Conservation (phyloP, 768 basidiomycete species). For the Infundibulicybe gibba region DNA sequence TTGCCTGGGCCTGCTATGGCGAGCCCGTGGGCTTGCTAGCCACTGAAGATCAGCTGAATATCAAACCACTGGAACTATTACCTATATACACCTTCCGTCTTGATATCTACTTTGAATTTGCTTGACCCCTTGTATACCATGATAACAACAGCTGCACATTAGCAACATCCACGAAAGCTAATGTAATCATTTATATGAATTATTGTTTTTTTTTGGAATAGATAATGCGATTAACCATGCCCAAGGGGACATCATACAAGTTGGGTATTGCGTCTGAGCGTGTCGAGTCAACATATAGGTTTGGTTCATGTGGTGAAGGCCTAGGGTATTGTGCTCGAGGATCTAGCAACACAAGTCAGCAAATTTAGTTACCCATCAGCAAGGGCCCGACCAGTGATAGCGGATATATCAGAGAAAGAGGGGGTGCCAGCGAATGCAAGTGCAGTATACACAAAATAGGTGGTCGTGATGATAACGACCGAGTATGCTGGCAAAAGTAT, state of each 20-base stretch:
- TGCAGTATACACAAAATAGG: constrained; percentile 75
- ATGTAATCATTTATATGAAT: too few species aligned
- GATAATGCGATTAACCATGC: constrained; percentile 72
- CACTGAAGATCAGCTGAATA: not conserved
- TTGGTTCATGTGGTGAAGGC: constrained; percentile 13
- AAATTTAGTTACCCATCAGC: too few species aligned
- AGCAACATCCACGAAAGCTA: too few species aligned
- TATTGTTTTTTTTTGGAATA: constrained; percentile 26
- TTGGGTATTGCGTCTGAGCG: constrained; percentile 50
- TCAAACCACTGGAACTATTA: not conserved
- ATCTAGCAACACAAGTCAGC: constrained; percentile 37
- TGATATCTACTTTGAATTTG: constrained; percentile 2
- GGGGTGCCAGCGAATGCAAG: constrained; percentile 74
- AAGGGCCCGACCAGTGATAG: constrained; percentile 62
- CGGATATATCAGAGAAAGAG: constrained; percentile 57
- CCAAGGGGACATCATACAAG: constrained; percentile 80
- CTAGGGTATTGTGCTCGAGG: constrained; percentile 49
- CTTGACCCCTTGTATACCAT: not conserved
- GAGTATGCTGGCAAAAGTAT: constrained; percentile 78
- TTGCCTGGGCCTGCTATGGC: constrained; percentile 10
- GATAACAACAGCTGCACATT: too few species aligned
- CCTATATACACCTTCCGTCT: not conserved
- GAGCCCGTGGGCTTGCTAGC: too few species aligned
- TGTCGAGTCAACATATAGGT: constrained; percentile 49
- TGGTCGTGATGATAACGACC: constrained; percentile 63